Percentiles rank a stretch among this genome's conserved stretches.
phyloP scores from a whole-genome alignment of 345 rosid genomes.

The Trapa bicornis region DNA sequence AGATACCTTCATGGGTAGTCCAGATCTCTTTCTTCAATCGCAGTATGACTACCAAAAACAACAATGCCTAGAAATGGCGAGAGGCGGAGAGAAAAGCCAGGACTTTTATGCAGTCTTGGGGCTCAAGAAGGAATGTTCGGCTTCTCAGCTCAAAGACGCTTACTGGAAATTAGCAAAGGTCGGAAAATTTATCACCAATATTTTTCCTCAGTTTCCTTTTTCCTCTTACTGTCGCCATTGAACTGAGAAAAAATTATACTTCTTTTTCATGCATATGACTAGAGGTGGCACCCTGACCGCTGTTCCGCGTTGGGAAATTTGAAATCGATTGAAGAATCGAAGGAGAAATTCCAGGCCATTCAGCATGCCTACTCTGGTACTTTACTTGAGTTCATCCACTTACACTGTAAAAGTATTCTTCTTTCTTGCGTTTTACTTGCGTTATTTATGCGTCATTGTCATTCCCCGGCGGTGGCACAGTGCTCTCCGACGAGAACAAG shows the following conservation, averaged over 20 bases:
- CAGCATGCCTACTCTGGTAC: slow-evolving; percentile 87
- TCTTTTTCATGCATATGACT: not conserved
- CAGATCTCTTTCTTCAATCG: too few relatives aligned
- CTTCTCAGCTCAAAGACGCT: slow-evolving; percentile 61
- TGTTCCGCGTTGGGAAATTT: slow-evolving; percentile 57
- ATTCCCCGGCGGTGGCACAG: slow-evolving; percentile 16
- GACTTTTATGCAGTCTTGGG: slow-evolving; percentile 68
- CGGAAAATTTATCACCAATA: slow-evolving; percentile 6
- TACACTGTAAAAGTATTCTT: too few relatives aligned
- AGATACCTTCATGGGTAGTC: too few relatives aligned
- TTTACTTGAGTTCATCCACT: too few relatives aligned
- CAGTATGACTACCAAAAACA: too few relatives aligned
- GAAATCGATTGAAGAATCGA: slow-evolving; percentile 68
- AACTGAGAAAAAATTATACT: not conserved
- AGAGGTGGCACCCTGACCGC: slow-evolving; percentile 99
- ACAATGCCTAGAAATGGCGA: slow-evolving; percentile 11
- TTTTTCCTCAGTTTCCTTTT: not conserved
- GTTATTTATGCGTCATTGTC: not conserved
- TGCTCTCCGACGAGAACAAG: slow-evolving; percentile 74
- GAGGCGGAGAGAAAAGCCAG: slow-evolving; percentile 28
- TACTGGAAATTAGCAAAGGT: slow-evolving; percentile 90
- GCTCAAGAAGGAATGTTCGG: slow-evolving; percentile 59
- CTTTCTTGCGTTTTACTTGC: too few relatives aligned
- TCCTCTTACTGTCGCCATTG: not conserved
- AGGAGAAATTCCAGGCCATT: slow-evolving; percentile 74